Conservation (phyloP, 2,329 filamentous ascomycete genomes). For the Dactylellina drechsleri region DNA sequence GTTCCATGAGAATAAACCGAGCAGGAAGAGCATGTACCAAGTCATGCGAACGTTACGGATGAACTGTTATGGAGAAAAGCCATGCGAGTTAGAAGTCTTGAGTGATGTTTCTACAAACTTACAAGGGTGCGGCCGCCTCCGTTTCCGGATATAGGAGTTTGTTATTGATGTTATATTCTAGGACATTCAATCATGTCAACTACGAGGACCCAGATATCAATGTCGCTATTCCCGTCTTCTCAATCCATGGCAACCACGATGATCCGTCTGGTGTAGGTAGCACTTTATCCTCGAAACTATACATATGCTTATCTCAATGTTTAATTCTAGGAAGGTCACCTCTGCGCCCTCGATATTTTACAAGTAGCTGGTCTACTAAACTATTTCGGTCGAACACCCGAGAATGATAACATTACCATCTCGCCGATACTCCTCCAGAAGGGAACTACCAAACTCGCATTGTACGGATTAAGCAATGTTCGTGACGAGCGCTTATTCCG, state of each 20-base stretch:
- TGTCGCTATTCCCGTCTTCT: constrained; percentile 95
- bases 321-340: constrained; percentile 75
- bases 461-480: constrained; percentile 96
- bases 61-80: constrained; percentile 94
- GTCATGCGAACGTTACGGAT: constrained; percentile 93
- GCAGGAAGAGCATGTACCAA: constrained; percentile 93
- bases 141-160: not conserved
- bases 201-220: constrained; percentile 99
- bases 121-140: constrained; percentile 66
- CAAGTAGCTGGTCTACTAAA: constrained; percentile 92
- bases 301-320: constrained; percentile 39
- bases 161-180: constrained; percentile 51
- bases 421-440: constrained; percentile 95
- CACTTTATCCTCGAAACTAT: not conserved
- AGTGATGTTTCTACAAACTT: constrained; percentile 94
- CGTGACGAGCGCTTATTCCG: constrained; percentile 93
- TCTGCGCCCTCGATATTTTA: constrained; percentile 87
- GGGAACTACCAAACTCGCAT: constrained; percentile 86
- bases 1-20: constrained; percentile 98
- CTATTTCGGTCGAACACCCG: constrained; percentile 91
- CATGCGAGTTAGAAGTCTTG: constrained; percentile 92
- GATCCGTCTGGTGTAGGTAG: constrained; percentile 80
- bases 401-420: constrained; percentile 91
- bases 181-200: constrained; percentile 90
- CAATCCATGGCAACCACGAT: constrained; percentile 98